Conservation (phyloP, 2,329 filamentous ascomycete species). For the Keithomyces neogunnii region DNA sequence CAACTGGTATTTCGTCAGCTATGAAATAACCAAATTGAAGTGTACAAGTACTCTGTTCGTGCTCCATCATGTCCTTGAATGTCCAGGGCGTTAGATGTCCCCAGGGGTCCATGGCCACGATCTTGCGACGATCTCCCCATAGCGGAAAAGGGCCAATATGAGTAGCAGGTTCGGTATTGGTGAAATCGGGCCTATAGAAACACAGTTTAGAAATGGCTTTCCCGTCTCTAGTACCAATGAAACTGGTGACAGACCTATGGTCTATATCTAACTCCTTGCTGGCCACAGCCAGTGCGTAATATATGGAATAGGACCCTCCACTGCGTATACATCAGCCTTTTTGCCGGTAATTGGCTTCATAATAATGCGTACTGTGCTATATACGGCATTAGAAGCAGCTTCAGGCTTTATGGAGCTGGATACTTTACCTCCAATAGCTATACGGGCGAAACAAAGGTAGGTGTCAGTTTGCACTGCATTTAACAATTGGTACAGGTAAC, state of each 20-base stretch:
- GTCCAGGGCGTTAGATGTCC: conserved; percentile 82
- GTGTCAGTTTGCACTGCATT: background rate
- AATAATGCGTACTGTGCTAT: conserved; percentile 27
- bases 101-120: conserved; percentile 94
- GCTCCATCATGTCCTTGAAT: conserved; percentile 69
- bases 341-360: background rate
- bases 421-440: conserved; percentile 49
- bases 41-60: conserved; percentile 50
- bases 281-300: conserved; percentile 86
- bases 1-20: conserved; percentile 38
- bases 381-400: conserved; percentile 1
- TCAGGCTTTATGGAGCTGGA: background rate
- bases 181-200: conserved; percentile 45
- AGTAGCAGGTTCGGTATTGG: conserved; percentile 81
- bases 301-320: conserved; percentile 91
- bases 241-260: conserved; percentile 45
- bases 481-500: background rate
- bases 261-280: conserved; percentile 80
- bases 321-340: conserved; percentile 14
- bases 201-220: background rate
- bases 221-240: background rate
- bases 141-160: conserved; percentile 81
- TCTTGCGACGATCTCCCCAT: conserved; percentile 87
- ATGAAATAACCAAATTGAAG: background rate
- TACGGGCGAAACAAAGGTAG: background rate